Evolutionary conservation across 1,284 basidiomycete species (phyloP), one percentile per base, ranked within the genome.

Genomic region (Leucoagaricus sp.): DNA sequence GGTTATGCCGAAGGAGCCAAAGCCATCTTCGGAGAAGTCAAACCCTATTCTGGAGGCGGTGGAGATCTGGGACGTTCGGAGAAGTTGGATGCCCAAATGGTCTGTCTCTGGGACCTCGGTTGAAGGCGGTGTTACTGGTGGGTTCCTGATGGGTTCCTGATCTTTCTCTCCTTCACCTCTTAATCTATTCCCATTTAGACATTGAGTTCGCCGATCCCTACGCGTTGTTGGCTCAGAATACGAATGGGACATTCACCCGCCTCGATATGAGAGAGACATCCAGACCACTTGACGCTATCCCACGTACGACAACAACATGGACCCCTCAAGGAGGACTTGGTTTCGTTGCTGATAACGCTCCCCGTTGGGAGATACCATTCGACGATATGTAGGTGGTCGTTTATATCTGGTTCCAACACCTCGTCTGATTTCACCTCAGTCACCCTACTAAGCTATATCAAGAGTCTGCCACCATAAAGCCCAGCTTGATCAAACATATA

Each of bases 11-110:
- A 65, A 38, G 64, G 52, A 55, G 59, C 9, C 34, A 33, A 45
- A 25, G 57, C 31, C 49, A 10, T 29, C 48, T n/a, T 9, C 40
- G n/a, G 29, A 47, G 46, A 4, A 48, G 3, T 38, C 44, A 4
- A 33, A 48, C 6, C 23, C 58, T 8, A 49, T 68, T 4, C 81
- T 82, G 1, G 86, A 90, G 64, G 73, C 81, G 0, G 78, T 94
- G 21, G 92, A 95, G 65, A 86, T 95, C 17, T 96, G 93, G 93
- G 93, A 96, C 67, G 91, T 93, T 0, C 78, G 93, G 38, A 76
- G 93, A 34, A 83, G 85, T 3, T 89, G 89, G 78, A 79, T 95
- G 45, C 85, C 90, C 4, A 95, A 95, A 70, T 95, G 93, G 84
- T 79, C 82, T 0, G 77, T 94, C 4, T 78, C 77, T 19, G 83